Percentiles rank a stretch among this genome's conserved stretches.
Evolutionary conservation across 2,329 filamentous ascomycete species (phyloP).

Genomic region (Penicillium verrucosum): DNA sequence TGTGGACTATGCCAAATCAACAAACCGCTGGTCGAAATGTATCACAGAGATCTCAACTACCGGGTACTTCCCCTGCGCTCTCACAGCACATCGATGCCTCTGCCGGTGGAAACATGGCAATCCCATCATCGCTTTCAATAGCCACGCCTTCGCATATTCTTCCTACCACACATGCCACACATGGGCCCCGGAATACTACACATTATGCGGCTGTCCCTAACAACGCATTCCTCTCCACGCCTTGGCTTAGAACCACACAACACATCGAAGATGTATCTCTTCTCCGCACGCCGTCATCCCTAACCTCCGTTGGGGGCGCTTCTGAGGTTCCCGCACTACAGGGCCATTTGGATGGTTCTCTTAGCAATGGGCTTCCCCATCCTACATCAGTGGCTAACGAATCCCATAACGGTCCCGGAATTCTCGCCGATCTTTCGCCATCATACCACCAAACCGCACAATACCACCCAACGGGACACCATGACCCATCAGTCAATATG

Average conservation of each 20-base stretch:
- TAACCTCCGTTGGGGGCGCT: slow-evolving; percentile 23
- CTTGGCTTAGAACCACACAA: slow-evolving; percentile 29
- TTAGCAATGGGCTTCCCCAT: slow-evolving; percentile 12
- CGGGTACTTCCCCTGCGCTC: background rate
- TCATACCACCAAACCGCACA: slow-evolving; percentile 24
- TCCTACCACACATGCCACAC: background rate
- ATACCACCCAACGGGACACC: slow-evolving; percentile 27
- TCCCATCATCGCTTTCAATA: slow-evolving; percentile 6
- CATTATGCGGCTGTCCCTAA: slow-evolving; percentile 10
- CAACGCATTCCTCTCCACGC: slow-evolving; percentile 25
- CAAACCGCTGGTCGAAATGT: background rate
- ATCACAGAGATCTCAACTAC: background rate
- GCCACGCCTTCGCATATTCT: slow-evolving; percentile 10
- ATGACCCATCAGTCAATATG: slow-evolving; percentile 28
- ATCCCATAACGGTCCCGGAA: slow-evolving; percentile 15
- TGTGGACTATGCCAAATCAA: slow-evolving; percentile 26
- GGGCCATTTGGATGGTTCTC: slow-evolving; percentile 17
- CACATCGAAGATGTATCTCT: slow-evolving; percentile 28
- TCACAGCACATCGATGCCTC: slow-evolving; percentile 11
- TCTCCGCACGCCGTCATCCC: slow-evolving; percentile 30
- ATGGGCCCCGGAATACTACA: slow-evolving; percentile 1
- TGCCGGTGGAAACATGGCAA: slow-evolving; percentile 1
- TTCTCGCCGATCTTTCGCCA: slow-evolving; percentile 24
- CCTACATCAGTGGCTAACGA: slow-evolving; percentile 21
- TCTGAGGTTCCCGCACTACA: slow-evolving; percentile 20